These are phyloP conservation scores for Trichoderma polysporum DNA, from an alignment of 2,329 filamentous ascomycete genomes.

Conservation along the genomic window DNA sequence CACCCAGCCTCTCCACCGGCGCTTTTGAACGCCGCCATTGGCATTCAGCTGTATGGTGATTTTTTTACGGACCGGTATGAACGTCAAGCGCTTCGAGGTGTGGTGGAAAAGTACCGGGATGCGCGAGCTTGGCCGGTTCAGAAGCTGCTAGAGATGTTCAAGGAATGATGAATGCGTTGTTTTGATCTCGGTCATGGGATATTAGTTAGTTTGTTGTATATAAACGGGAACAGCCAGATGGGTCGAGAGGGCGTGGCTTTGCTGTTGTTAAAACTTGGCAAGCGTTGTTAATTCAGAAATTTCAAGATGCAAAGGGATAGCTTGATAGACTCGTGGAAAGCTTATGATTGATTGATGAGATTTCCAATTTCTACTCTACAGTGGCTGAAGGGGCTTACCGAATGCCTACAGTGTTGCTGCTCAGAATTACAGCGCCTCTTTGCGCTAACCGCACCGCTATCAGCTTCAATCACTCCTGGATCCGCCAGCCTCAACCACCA, in stretches of 20 bases:
- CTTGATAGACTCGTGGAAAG: neutral
- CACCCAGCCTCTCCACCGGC: slow-evolving; percentile 40
- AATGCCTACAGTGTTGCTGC: neutral
- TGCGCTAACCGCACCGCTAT: neutral
- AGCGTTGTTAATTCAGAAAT: neutral
- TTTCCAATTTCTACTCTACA: no score
- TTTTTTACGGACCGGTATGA: slow-evolving; percentile 44
- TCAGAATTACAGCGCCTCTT: neutral
- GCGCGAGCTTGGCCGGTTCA: slow-evolving; percentile 42
- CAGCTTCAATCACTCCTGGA: neutral
- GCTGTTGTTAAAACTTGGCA: neutral
- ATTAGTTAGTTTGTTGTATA: neutral
- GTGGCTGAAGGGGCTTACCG: neutral
- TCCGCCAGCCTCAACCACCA: no score
- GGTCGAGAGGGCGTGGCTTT: neutral
- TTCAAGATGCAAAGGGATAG: neutral
- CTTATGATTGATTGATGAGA: neutral
- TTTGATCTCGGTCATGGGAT: neutral
- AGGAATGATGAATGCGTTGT: neutral
- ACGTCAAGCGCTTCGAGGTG: slow-evolving; percentile 37
- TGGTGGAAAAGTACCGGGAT: slow-evolving; percentile 47
- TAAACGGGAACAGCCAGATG: neutral
- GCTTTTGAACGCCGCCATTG: slow-evolving; percentile 40
- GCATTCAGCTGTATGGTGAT: slow-evolving; percentile 43
- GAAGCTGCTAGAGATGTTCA: slow-evolving; percentile 39